A percentile compares a stretch with the other conserved stretches of the same genome.
Evolutionary conservation across 2,329 filamentous ascomycete genomes (phyloP).

Genomic region (Basipetospora chlamydospora): DNA sequence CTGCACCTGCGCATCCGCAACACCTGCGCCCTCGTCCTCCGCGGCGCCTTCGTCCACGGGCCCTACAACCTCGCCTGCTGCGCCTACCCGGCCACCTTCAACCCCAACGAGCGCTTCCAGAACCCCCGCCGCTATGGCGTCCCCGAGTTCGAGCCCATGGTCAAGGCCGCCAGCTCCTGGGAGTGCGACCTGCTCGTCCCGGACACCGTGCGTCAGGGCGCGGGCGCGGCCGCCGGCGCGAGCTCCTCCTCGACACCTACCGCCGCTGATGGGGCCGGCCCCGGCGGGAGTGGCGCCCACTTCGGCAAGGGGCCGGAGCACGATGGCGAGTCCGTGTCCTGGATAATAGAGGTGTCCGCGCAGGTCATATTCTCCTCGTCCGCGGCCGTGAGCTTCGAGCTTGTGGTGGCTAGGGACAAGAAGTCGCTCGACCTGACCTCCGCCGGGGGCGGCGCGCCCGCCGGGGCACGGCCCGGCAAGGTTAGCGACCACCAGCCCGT

Average conservation of each 20-base stretch:
- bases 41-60: conserved; percentile 90
- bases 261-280: no score
- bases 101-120: conserved; percentile 66
- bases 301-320: conserved; percentile 31
- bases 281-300: conserved; percentile 25
- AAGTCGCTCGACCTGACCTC: conserved; percentile 58
- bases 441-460: conserved; percentile 25
- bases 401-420: conserved; percentile 73
- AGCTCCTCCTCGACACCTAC: no score
- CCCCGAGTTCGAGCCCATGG: conserved; percentile 87
- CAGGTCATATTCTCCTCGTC: conserved; percentile 90
- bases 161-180: conserved; percentile 88
- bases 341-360: conserved; percentile 82
- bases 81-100: conserved; percentile 70
- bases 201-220: conserved; percentile 56
- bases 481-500: conserved; percentile 64
- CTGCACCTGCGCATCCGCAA: conserved; percentile 85
- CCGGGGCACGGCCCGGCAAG: conserved; percentile 49
- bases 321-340: conserved; percentile 49
- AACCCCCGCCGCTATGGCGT: conserved; percentile 56
- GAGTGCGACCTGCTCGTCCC: conserved; percentile 67
- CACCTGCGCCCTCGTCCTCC: conserved; percentile 74
- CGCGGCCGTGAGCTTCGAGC: conserved; percentile 75
- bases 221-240: no score
- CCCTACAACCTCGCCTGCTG: conserved; percentile 84